These are phyloP conservation scores for Colletotrichum ledebouriae DNA, from an alignment of 2,329 filamentous ascomycete genomes.

Conservation along the genomic window DNA sequence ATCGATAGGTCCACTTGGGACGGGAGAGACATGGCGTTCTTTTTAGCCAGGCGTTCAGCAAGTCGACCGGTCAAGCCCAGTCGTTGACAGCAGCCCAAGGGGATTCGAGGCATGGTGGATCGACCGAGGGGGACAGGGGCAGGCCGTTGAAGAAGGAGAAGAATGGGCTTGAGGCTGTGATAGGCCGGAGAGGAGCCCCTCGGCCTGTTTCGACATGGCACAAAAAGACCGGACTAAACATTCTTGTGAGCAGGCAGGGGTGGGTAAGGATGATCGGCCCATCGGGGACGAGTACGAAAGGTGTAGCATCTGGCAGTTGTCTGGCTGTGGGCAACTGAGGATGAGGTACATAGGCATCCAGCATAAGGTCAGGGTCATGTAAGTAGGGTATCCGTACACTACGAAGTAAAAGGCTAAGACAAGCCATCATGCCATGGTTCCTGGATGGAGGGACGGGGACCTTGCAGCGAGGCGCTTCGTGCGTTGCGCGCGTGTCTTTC, in stretches of 20 bases:
- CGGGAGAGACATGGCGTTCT: slow-evolving; percentile 43
- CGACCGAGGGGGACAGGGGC: slow-evolving; percentile 49
- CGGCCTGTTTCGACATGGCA: slow-evolving; percentile 44
- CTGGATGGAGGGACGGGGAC: slow-evolving; percentile 38
- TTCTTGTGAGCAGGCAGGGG: slow-evolving; percentile 48
- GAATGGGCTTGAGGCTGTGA: slow-evolving; percentile 45
- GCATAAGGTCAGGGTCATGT: not conserved
- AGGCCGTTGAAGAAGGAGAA: slow-evolving; percentile 42
- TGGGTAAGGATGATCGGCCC: slow-evolving; percentile 25
- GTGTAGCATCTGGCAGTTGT: slow-evolving; percentile 27
- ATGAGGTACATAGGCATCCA: slow-evolving; percentile 2
- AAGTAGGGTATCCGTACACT: not conserved
- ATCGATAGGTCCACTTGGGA: slow-evolving; percentile 43
- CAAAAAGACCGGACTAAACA: slow-evolving; percentile 42
- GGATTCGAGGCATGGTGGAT: slow-evolving; percentile 57
- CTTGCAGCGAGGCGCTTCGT: slow-evolving; percentile 40
- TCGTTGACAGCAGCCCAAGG: slow-evolving; percentile 50
- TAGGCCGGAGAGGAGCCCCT: slow-evolving; percentile 47
- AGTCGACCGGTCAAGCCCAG: slow-evolving; percentile 51
- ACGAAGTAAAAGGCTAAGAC: slow-evolving; percentile 25
- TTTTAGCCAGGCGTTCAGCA: slow-evolving; percentile 47
- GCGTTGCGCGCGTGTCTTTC: slow-evolving; percentile 23
- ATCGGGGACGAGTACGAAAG: not conserved
- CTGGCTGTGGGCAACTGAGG: slow-evolving; percentile 13
- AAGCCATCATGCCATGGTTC: slow-evolving; percentile 16